Evolutionary conservation across 441 rosid species (phyloP), one percentile per base, ranked within the genome.

Genomic region (Bocquillonia castaneifolia): DNA sequence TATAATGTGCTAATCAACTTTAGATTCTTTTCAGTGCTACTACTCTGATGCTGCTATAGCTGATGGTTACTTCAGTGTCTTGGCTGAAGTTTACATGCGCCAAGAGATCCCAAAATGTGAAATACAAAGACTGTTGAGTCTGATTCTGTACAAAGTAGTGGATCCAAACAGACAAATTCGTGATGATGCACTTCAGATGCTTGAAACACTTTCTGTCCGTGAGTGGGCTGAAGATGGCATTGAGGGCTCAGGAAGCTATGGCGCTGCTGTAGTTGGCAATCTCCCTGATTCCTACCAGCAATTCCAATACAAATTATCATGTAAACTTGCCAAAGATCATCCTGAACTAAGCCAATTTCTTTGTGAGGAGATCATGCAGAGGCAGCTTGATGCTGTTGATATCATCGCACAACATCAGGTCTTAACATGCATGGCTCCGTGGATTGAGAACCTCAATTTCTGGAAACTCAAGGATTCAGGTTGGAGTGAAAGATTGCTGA

Each of bases 151-250:
- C 86, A 95, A 95, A 80, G 99, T 95, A 71, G 98, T 95, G 47
- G 99, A 92, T 78, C 98, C 98, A 72, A 85, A 93, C 74, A 84
- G 98, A 77, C 97, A 95, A 79, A 95, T 95, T 57, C 98, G 97
- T 74, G 99, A 95, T 78, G 99, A 95, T 79, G 99, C 98, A 42
- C 96, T 92, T 79, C 99, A 90, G 84, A 95, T 95, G 99, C 97
- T 95, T 50, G 98, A 92, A 88, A 95, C 97, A 64, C 99, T 95
- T 76, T 90, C 99, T 70, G 85, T 82, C 51, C 98, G 96, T 17
- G 97, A 89, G 72, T 95, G 99, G 98, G 96, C 99, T 63, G 99
- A 89, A 72, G 95, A 86, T 80, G 97, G 97, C 50, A 59, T 80
- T 60, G 99, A 92, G 79, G 87, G 89, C 32, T 86, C 95, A 20